Percentiles rank a stretch among this genome's conserved stretches.
Evolutionary conservation across 108 stramenopile species (phyloP).

Genomic region (Phaeodactylum tricornutum): DNA sequence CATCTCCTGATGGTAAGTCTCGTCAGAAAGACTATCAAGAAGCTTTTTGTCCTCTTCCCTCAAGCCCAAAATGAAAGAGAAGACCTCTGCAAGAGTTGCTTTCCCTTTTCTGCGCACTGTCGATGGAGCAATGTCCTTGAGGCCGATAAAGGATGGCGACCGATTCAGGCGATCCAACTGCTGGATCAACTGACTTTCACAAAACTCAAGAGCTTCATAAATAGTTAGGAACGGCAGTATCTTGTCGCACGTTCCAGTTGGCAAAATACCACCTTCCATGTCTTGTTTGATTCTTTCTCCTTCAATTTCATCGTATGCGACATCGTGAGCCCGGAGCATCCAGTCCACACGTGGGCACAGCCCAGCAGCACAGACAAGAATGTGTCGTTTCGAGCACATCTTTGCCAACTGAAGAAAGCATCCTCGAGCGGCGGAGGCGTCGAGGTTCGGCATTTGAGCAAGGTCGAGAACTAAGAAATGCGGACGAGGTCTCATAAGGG

Average conservation of each 20-base stretch:
- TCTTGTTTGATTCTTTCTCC: constrained; percentile 25
- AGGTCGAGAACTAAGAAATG: constrained; percentile 67
- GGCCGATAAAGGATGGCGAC: not conserved
- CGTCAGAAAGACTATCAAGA: constrained; percentile 33
- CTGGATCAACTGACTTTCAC: constrained; percentile 45
- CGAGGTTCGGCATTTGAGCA: constrained; percentile 49
- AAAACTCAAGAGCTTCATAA: constrained; percentile 61
- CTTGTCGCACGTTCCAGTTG: constrained; percentile 8
- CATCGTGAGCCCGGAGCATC: constrained; percentile 72
- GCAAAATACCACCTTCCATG: not conserved
- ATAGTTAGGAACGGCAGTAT: constrained; percentile 29
- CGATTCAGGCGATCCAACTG: constrained; percentile 17
- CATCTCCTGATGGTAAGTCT: constrained; percentile 48
- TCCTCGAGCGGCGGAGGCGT: constrained; percentile 64
- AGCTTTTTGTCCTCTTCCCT: constrained; percentile 29
- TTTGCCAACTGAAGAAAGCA: constrained; percentile 76
- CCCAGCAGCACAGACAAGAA: constrained; percentile 61
- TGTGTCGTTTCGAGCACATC: constrained; percentile 47
- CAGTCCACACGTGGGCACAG: constrained; percentile 63
- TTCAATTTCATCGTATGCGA: constrained; percentile 43
- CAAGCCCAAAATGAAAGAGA: constrained; percentile 34
- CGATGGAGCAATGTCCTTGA: constrained; percentile 1
- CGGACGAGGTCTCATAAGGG: constrained; percentile 28
- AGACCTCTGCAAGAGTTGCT: constrained; percentile 17
- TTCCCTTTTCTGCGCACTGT: not conserved